Percentiles rank a stretch among this genome's conserved stretches.
Conservation (phyloP, 2,329 filamentous ascomycete genomes). For the Sclerotiophoma versabilis region DNA sequence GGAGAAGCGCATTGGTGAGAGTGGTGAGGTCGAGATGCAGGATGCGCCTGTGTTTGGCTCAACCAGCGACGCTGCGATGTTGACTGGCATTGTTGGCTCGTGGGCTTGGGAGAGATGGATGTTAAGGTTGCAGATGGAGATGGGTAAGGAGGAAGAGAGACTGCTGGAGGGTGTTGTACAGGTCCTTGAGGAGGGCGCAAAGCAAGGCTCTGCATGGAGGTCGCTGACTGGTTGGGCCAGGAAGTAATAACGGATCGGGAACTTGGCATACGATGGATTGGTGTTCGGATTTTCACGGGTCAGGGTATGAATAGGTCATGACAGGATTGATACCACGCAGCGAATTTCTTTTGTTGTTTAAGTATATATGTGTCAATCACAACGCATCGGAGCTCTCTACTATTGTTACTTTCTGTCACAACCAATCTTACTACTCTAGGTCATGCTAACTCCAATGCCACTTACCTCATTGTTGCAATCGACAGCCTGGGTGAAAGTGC, state of each 20-base stretch:
- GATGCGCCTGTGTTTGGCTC: constrained; percentile 43
- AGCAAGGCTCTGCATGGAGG: constrained; percentile 64
- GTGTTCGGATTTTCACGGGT: constrained; percentile 26
- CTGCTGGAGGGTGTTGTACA: constrained; percentile 64
- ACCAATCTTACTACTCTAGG: no score
- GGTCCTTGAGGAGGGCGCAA: constrained; percentile 67
- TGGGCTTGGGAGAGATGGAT: constrained; percentile 98
- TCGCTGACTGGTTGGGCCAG: constrained; percentile 62
- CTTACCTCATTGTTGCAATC: no score
- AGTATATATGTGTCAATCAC: constrained; percentile 25
- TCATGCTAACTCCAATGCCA: no score
- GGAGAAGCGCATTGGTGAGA: constrained; percentile 49
- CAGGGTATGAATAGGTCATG: constrained; percentile 3
- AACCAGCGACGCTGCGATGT: constrained; percentile 73
- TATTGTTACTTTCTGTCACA: not conserved
- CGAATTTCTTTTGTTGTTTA: constrained; percentile 36
- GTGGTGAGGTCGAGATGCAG: constrained; percentile 40
- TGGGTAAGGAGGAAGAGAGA: constrained; percentile 67
- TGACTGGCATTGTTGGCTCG: constrained; percentile 82
- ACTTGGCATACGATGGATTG: constrained; percentile 20
- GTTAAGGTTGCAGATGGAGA: constrained; percentile 85
- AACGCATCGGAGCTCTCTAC: not conserved
- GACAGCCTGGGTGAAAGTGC: not conserved
- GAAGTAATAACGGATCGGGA: constrained; percentile 39
- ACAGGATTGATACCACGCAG: constrained; percentile 41